These are phyloP conservation scores for Acer negundo DNA, from an alignment of 345 rosid species.

Conservation along the genomic window DNA sequence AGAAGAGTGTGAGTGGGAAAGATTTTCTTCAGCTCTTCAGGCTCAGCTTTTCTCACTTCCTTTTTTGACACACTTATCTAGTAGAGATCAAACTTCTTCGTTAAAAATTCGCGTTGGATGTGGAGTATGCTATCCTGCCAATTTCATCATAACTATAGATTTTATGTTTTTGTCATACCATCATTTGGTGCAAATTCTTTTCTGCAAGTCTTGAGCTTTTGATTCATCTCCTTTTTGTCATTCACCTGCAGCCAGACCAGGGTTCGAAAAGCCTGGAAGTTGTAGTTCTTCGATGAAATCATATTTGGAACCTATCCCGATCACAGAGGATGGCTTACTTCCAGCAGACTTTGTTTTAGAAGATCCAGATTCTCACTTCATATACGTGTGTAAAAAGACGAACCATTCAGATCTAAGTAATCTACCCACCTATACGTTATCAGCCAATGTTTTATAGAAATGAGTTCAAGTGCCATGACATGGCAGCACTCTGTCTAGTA, in stretches of 20 bases:
- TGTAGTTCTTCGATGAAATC: conserved; percentile 49
- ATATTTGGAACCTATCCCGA: conserved; percentile 61
- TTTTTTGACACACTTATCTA: no score
- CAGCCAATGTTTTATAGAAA: conserved; percentile 34
- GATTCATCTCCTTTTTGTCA: neutral
- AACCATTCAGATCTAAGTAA: conserved; percentile 34
- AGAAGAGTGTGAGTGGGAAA: no score
- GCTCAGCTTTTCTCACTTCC: no score
- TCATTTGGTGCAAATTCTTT: neutral
- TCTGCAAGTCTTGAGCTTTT: neutral
- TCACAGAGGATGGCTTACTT: conserved; percentile 67
- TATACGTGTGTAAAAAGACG: conserved; percentile 72
- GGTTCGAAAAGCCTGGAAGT: conserved; percentile 51
- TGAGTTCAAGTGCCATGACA: conserved; percentile 1
- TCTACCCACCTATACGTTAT: conserved; percentile 43
- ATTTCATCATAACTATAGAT: neutral
- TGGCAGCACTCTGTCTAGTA: conserved; percentile 17
- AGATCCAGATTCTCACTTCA: conserved; percentile 93
- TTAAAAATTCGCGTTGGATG: neutral
- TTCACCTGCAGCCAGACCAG: conserved; percentile 79
- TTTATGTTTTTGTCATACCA: neutral
- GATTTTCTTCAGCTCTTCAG: no score
- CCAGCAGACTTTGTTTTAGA: conserved; percentile 67
- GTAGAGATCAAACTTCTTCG: neutral
- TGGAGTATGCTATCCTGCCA: neutral